Conservation (phyloP, 2,329 filamentous ascomycete genomes). For the Zymoseptoria crescenta region DNA sequence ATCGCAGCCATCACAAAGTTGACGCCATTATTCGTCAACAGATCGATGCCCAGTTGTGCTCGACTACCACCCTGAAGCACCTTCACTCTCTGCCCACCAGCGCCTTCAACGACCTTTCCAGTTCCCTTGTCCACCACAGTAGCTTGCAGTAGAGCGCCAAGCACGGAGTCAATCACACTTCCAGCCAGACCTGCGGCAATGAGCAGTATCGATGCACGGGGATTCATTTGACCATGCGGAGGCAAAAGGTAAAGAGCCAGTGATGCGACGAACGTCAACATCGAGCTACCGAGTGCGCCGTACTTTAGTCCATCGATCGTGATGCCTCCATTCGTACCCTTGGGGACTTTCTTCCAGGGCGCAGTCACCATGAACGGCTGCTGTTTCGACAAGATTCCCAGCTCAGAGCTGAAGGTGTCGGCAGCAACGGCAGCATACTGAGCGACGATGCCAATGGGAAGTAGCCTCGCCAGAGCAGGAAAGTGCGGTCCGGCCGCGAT, state of each 20-base stretch:
- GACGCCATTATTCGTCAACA: slow-evolving; percentile 91
- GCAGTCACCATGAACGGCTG: slow-evolving; percentile 82
- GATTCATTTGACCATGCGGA: slow-evolving; percentile 14
- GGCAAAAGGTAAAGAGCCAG: slow-evolving; percentile 27
- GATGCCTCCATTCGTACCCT: slow-evolving; percentile 89
- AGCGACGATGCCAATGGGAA: slow-evolving; percentile 43
- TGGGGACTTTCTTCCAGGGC: slow-evolving; percentile 69
- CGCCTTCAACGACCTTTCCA: slow-evolving; percentile 83
- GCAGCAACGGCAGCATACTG: slow-evolving; percentile 81
- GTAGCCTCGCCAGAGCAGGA: slow-evolving; percentile 30
- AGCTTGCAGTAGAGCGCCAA: slow-evolving; percentile 77
- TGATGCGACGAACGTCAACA: slow-evolving; percentile 60
- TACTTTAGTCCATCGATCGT: slow-evolving; percentile 59
- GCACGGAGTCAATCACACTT: slow-evolving; percentile 76
- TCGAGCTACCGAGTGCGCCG: slow-evolving; percentile 35
- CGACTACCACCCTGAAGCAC: slow-evolving; percentile 25
- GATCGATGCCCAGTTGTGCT: slow-evolving; percentile 58
- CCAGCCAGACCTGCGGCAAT: slow-evolving; percentile 69
- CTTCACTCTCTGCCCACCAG: slow-evolving; percentile 43
- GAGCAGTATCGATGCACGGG: slow-evolving; percentile 33
- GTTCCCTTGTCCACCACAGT: slow-evolving; percentile 77
- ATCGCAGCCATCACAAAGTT: slow-evolving; percentile 83
- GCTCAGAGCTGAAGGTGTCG: slow-evolving; percentile 91
- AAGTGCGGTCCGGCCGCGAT: slow-evolving; percentile 34
- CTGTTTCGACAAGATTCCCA: slow-evolving; percentile 75